Evolutionary conservation across 257 asterid species (phyloP), one percentile per base, ranked within the genome.

Genomic region (Solanum arcanum): DNA sequence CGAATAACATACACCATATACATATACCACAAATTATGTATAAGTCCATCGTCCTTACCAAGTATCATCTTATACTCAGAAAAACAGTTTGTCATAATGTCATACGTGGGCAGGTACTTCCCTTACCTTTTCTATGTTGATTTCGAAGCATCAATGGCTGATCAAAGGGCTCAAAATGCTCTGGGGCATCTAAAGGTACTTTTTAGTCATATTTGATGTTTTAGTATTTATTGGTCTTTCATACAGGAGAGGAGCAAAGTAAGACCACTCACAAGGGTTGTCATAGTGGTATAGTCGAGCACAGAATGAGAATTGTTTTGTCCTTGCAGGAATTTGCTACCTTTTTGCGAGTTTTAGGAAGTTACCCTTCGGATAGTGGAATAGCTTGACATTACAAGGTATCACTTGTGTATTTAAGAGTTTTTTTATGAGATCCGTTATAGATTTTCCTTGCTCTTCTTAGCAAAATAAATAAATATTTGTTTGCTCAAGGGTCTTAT

Each of bases 121-220:
- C 99, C 99, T 25, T 97, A 97, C 94, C 96, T 97, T 88, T 97
- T 97, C 92, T 97, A 96, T 87, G 97, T 97, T 76, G 99, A 97
- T 92, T 97, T 97, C 87, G 99, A 97, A 92, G 98, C 99, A 88
- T 97, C 99, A 87, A 97, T 96, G 98, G 99, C 99, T 42, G 99
- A 97, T 83, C 95, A 94, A 92, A 95, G 94, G 88, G 97, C 99
- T 89, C 99, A 97, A 92, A 95, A 97, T 93, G 99, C 99, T 89
- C 97, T 97, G 85, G 92, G 94, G 35, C 96, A 97, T 92, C 92
- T 96, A 56, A 92, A 97, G 97, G 99, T 96, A 82, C 59, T 44
- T 83, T 85, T 77, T 88, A 42, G 87, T 49, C 72, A 33, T 35
- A 21, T 47, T 14, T 73, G 49, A 70, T 86, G 41, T 49, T 73